Base-by-base conservation (phyloP, 441 rosid species). In the Brassica hybrid region DNA sequence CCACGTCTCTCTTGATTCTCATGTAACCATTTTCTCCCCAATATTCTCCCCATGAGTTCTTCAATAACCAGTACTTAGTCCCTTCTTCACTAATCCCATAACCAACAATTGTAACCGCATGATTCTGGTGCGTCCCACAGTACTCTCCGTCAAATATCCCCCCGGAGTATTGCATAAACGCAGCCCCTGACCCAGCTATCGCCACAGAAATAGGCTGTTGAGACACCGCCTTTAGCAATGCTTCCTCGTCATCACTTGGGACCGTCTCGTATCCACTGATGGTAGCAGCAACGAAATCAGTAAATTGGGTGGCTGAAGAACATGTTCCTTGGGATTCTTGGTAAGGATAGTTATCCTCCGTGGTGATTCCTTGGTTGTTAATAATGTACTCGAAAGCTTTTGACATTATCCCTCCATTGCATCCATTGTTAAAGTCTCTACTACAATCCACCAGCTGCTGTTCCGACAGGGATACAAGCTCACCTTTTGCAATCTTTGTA, bases 141-240 rank as follows among this genome's bases (percentile, higher is more conserved):
- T 45, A 45, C 52, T 7, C 21, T 54, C 21, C 59, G 18, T 7
- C 11, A 16, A 54, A 16, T 54, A 54, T 16, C 11, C 59, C 59
- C 3, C 59, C 21, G 21, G 10, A 3, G 10, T 54, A 54, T 52
- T 16, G 19, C 21, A 16, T 16, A 54, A 54, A 54, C 11, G 19
- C 59, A 54, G 11, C 3, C 59, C 83, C 86, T 1, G 36, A 2
- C 1, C 79, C 79, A 9, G 79, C 86, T 14, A 85, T 45, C 9
- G 71, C 78, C 23, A 81, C 85, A 0, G 88, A 81, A 3, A 87
- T 82, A 4, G 90, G 88, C 67, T 87, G 87, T 9, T 69, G 77
- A 14, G 81, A 68, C 1, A 76, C 90, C 0, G 85, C 86, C 62
- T 80, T 69, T 14, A 50, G 41, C 38, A 87, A 77, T 3, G 78